Conservation (phyloP, 208 protist species). For the Herpetomonas samuelpessoai region DNA sequence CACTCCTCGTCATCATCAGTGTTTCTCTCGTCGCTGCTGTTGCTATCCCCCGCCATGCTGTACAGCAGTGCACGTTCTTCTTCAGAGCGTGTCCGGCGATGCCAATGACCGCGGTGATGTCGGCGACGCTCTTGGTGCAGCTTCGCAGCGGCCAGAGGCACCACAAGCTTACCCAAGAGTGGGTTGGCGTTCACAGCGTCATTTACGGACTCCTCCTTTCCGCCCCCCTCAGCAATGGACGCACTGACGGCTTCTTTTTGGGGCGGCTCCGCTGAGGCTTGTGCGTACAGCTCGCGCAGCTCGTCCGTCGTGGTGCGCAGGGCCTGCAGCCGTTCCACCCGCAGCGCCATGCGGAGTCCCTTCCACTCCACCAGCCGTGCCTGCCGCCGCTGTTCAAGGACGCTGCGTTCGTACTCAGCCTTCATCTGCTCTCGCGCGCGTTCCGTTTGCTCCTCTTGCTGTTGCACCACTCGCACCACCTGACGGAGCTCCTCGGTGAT, state of each 20-base stretch:
- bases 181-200: too few relatives aligned
- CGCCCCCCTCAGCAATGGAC: too few relatives aligned
- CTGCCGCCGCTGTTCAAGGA: conserved; percentile 25
- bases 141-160: too few relatives aligned
- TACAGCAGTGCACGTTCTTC: too few relatives aligned
- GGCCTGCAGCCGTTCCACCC: conserved; percentile 37
- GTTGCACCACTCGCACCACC: conserved; percentile 18
- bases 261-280: too few relatives aligned
- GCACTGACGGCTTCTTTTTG: too few relatives aligned
- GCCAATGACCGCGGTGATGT: too few relatives aligned
- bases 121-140: too few relatives aligned
- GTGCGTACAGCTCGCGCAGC: conserved; percentile 42
- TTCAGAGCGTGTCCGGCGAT: too few relatives aligned
- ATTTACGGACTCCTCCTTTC: too few relatives aligned
- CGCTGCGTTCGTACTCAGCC: conserved; percentile 28
- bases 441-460: conserved; percentile 15
- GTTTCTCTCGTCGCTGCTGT: neutral
- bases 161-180: too few relatives aligned
- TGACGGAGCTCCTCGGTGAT: conserved; percentile 63
- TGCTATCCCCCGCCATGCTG: too few relatives aligned
- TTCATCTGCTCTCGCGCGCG: conserved; percentile 28
- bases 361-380: conserved; percentile 57
- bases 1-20: neutral
- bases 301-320: conserved; percentile 45
- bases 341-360: conserved; percentile 41